Base-by-base conservation (phyloP, 352 stramenopile genomes). In the Globisporangium ultimum region DNA sequence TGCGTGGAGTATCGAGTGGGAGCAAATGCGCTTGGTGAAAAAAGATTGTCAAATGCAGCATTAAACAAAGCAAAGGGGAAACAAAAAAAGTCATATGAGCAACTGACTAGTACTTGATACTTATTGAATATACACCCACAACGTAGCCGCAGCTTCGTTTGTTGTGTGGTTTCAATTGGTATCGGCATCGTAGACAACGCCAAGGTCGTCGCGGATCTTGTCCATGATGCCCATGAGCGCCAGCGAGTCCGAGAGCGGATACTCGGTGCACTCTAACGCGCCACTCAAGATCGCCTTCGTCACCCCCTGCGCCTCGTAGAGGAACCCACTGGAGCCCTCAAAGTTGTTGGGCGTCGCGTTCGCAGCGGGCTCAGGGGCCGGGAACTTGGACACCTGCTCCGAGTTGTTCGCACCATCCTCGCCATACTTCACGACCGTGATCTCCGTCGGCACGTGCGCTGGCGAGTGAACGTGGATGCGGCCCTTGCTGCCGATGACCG, bases 251-350 rank as follows among this genome's bases (percentile, higher is more conserved):
- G 70, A 49, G 17, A 67, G 75, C 13, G 80, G 62, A 52, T 90
- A 93, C 56, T 92, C 77, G 0, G 51, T 34, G 36, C 71, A 76
- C 58, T 94, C 64, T 11, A 54, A 66, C 21, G 81, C 53, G 32
- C 80, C 67, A 38, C 55, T 66, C 61, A 74, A 66, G 34, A 97
- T 83, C 12, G 81, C 76, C 6, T 78, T 61, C 0, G 71, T 78
- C 6, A 95, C 82, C 0, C 83, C 78, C 45, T 85, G 72, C 0
- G 75, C 84, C 58, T 97, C 87, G 61, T 93, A 94, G n/a, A 73
- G 60, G 51, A 97, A 93, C 12, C 87, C 84, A 18, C 70, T 64
- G 22, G 75, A 89, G 38, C 84, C 81, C 17, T 68, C 78, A 62
- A 92, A 95, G 53, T 87, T 75, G 52, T 72, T 72, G 15, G 59